Conservation (phyloP, 2,329 filamentous ascomycete species). For the Coniella vitis region DNA sequence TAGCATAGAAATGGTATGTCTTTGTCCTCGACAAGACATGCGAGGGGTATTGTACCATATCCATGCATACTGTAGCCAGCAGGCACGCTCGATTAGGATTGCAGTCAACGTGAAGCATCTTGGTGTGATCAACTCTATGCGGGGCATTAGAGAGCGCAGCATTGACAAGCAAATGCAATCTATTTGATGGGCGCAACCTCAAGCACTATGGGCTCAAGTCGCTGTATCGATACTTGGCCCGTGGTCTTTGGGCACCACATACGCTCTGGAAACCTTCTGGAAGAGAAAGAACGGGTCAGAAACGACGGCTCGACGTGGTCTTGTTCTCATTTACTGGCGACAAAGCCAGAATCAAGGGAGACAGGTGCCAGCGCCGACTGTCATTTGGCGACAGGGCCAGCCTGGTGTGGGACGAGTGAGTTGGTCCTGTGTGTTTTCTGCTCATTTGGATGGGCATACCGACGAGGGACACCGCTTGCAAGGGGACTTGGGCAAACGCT, state of each 20-base stretch:
- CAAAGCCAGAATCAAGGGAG: conserved; percentile 7
- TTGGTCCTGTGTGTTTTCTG: conserved; percentile 16
- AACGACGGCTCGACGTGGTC: conserved; percentile 32
- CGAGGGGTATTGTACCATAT: too few relatives aligned
- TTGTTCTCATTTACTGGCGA: conserved; percentile 10
- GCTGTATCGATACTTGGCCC: too few relatives aligned
- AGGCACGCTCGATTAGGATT: too few relatives aligned
- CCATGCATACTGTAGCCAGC: too few relatives aligned
- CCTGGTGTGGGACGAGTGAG: conserved; percentile 49
- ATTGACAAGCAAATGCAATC: conserved; percentile 19
- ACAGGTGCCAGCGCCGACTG: conserved; percentile 27
- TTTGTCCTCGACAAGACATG: conserved; percentile 21
- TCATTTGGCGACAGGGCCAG: conserved; percentile 52
- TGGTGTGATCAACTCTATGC: too few relatives aligned
- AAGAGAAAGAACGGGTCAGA: conserved; percentile 54
- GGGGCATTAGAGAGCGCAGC: too few relatives aligned
- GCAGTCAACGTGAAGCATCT: too few relatives aligned
- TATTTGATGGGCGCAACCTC: too few relatives aligned
- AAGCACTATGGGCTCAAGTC: too few relatives aligned
- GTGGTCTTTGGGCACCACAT: conserved; percentile 11
- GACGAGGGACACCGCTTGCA: not conserved
- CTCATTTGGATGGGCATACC: not conserved
- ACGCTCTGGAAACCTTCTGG: conserved; percentile 43
- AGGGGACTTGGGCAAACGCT: too few relatives aligned
- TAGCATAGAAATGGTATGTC: not conserved